Evolutionary conservation across 805 yeast species (phyloP).

Genomic region (Candida wancherniae): DNA sequence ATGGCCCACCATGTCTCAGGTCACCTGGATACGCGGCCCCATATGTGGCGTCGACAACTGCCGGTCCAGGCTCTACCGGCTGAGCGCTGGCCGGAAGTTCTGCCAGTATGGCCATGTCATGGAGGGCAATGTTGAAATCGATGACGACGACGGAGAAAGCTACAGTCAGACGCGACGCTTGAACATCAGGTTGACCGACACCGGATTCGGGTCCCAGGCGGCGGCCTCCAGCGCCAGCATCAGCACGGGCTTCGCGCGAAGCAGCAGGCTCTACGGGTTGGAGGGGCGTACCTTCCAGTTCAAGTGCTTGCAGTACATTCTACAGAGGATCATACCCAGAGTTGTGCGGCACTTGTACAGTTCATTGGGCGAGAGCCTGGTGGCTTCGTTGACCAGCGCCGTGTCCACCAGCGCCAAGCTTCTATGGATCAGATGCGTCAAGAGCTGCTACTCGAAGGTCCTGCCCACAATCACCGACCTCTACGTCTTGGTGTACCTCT

Average conservation of each 20-base stretch:
- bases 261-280: constrained; percentile 39
- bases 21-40: constrained; percentile 62
- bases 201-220: constrained; percentile 17
- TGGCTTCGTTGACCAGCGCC: constrained; percentile 2
- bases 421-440: constrained; percentile 27
- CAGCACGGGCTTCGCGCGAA: constrained; percentile 1
- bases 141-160: constrained; percentile 73
- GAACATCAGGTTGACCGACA: constrained; percentile 38
- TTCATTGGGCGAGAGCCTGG: constrained; percentile 1
- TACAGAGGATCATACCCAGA: constrained; percentile 34
- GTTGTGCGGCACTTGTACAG: constrained; percentile 11
- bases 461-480: constrained; percentile 26
- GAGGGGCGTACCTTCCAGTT: constrained; percentile 42
- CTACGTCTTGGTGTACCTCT: constrained; percentile 44
- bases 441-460: constrained; percentile 1
- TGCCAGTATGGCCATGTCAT: constrained; percentile 91
- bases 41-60: constrained; percentile 90
- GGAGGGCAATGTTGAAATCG: constrained; percentile 72
- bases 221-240: constrained; percentile 1
- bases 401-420: constrained; percentile 20
- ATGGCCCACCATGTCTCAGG: constrained; percentile 19
- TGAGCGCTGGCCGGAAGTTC: constrained; percentile 70
- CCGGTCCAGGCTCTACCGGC: constrained; percentile 67
- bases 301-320: constrained; percentile 45
- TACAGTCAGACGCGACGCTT: constrained; percentile 50